These are phyloP conservation scores for Periconia sp. DNA, from an alignment of 2,329 filamentous ascomycete species.

Conservation along the genomic window DNA sequence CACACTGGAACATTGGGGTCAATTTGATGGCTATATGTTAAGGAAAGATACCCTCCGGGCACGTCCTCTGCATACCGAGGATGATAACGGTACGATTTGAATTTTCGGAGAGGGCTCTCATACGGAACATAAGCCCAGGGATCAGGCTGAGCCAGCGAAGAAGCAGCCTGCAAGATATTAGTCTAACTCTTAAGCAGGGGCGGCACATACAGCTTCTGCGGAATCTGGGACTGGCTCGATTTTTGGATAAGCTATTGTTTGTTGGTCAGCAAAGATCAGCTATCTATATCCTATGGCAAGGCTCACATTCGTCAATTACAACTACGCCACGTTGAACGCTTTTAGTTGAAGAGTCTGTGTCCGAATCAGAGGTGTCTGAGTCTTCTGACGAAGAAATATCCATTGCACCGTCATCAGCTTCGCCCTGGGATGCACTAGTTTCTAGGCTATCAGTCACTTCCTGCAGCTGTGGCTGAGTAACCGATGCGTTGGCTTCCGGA, in stretches of 20 bases:
- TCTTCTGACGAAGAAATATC: constrained; percentile 30
- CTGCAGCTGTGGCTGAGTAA: constrained; percentile 10
- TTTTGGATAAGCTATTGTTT: constrained; percentile 39
- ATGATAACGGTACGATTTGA: constrained; percentile 89
- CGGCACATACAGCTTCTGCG: constrained; percentile 24
- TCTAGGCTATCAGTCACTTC: not conserved
- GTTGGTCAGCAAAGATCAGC: constrained; percentile 36
- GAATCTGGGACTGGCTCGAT: constrained; percentile 5
- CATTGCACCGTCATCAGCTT: constrained; percentile 36
- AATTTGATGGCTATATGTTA: constrained; percentile 93
- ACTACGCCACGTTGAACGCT: constrained; percentile 11
- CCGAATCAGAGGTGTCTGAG: constrained; percentile 21
- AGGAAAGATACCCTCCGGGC: constrained; percentile 76
- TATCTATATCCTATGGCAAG: constrained; percentile 4
- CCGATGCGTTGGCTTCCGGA: constrained; percentile 28
- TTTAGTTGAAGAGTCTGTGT: constrained; percentile 19
- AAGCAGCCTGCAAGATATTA: constrained; percentile 20
- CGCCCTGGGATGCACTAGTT: constrained; percentile 8
- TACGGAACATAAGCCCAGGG: constrained; percentile 63
- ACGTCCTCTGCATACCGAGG: constrained; percentile 71
- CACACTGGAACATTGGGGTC: constrained; percentile 75
- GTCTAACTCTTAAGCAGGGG: constrained; percentile 5
- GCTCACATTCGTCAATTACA: constrained; percentile 6
- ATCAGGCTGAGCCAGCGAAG: constrained; percentile 14
- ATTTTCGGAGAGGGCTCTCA: constrained; percentile 77